Evolutionary conservation across 208 protist genomes (phyloP).

Genomic region (Phytomonas serpens): DNA sequence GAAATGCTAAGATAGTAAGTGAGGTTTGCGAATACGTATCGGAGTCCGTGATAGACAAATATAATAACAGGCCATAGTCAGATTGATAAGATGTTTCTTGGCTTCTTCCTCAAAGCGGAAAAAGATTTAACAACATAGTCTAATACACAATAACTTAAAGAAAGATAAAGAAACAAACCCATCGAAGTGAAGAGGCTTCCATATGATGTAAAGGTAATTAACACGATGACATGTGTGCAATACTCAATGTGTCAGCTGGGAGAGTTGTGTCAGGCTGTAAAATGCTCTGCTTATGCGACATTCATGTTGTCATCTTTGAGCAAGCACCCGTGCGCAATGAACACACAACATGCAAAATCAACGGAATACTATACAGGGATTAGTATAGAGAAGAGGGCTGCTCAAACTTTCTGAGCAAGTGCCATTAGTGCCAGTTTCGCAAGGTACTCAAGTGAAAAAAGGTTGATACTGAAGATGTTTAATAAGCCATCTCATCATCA

Average conservation of each 20-base stretch:
- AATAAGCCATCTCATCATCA: neutral
- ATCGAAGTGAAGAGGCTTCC: slow-evolving; percentile 3
- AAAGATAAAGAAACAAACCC: slow-evolving; percentile 10
- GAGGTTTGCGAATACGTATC: neutral
- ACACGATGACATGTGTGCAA: neutral
- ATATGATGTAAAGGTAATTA: neutral
- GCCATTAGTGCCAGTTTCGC: neutral
- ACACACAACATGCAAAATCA: neutral
- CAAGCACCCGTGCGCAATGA: neutral
- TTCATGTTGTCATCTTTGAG: neutral
- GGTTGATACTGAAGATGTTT: neutral
- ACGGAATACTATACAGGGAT: neutral
- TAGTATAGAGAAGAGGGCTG: too few species aligned
- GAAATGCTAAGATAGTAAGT: slow-evolving; percentile 2
- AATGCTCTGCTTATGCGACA: neutral
- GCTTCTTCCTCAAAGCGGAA: neutral
- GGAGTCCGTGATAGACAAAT: slow-evolving; percentile 6
- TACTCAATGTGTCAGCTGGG: neutral
- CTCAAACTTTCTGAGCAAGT: neutral
- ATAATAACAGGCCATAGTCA: slow-evolving; percentile 5
- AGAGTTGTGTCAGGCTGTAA: neutral
- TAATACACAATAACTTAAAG: neutral
- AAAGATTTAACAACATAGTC: neutral
- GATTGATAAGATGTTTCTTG: neutral
- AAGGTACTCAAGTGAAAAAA: neutral